Evolutionary conservation across 345 rosid species (phyloP).

Genomic region (Acer negundo): DNA sequence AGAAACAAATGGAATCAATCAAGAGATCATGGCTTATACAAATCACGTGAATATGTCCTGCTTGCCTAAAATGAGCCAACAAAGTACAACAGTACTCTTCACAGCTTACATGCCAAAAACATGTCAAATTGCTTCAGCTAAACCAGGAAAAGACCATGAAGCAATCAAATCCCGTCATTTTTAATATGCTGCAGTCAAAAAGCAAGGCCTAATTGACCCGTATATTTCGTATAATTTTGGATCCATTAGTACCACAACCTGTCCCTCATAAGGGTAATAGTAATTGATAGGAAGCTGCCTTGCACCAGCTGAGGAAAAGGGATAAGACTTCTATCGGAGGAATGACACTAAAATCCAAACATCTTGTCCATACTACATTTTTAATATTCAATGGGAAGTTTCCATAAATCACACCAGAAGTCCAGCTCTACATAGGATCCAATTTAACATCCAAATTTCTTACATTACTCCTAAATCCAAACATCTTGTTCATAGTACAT

Average conservation of each 20-base stretch:
- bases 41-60: slow-evolving; percentile 2
- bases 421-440: background rate
- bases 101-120: background rate
- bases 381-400: slow-evolving; percentile 14
- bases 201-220: background rate
- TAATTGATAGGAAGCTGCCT: slow-evolving; percentile 23
- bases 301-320: slow-evolving; percentile 7
- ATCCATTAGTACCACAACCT: background rate
- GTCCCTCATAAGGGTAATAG: background rate
- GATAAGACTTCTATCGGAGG: slow-evolving; percentile 1
- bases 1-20: background rate
- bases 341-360: background rate
- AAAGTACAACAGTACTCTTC: background rate
- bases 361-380: background rate
- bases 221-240: background rate
- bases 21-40: background rate
- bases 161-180: background rate
- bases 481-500: background rate
- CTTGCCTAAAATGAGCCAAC: background rate
- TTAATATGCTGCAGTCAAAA: background rate
- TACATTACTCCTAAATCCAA: background rate
- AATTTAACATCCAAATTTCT: slow-evolving; percentile 12
- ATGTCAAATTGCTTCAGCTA: background rate
- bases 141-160: background rate
- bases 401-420: slow-evolving; percentile 13